Evolutionary conservation across 2,329 filamentous ascomycete genomes (phyloP).

Genomic region (Fusarium concolor): DNA sequence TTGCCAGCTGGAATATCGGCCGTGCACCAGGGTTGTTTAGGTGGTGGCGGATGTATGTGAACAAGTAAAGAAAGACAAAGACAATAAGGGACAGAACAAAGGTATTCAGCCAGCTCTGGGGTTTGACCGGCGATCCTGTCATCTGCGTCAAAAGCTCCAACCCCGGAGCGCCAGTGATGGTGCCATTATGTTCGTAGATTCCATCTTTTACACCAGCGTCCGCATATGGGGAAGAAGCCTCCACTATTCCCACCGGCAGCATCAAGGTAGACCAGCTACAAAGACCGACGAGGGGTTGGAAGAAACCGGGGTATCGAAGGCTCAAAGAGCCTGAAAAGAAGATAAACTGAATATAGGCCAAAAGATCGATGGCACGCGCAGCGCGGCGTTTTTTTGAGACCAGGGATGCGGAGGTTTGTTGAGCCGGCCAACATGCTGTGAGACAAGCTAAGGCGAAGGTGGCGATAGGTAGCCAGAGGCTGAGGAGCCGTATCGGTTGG

Average conservation of each 20-base stretch:
- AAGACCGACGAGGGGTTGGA: slow-evolving; percentile 75
- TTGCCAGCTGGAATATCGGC: fast-evolving
- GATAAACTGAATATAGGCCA: slow-evolving; percentile 81
- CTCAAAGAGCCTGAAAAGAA: slow-evolving; percentile 76
- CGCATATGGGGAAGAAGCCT: slow-evolving; percentile 38
- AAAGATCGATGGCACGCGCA: slow-evolving; percentile 60
- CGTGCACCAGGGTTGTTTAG: fast-evolving
- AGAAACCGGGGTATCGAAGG: slow-evolving; percentile 78
- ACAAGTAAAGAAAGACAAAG: slow-evolving; percentile 69
- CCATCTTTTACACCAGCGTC: slow-evolving; percentile 57
- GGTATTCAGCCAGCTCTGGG: slow-evolving; percentile 77
- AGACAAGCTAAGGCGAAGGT: slow-evolving; percentile 6
- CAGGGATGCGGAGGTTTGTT: neutral
- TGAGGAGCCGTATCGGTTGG: neutral
- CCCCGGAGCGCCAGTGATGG: slow-evolving; percentile 65
- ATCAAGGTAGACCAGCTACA: slow-evolving; percentile 76
- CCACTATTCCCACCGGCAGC: slow-evolving; percentile 56
- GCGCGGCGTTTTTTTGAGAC: neutral
- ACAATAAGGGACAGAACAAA: slow-evolving; percentile 71
- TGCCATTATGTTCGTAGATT: slow-evolving; percentile 75
- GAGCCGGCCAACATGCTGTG: slow-evolving; percentile 9
- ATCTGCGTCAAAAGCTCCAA: slow-evolving; percentile 75
- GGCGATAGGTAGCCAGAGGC: slow-evolving; percentile 22
- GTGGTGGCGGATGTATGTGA: slow-evolving; percentile 56
- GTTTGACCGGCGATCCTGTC: slow-evolving; percentile 70